Percentiles rank a stretch among this genome's conserved stretches.
Evolutionary conservation across 2,329 filamentous ascomycete genomes (phyloP).

Genomic region (Xylaria sp.): DNA sequence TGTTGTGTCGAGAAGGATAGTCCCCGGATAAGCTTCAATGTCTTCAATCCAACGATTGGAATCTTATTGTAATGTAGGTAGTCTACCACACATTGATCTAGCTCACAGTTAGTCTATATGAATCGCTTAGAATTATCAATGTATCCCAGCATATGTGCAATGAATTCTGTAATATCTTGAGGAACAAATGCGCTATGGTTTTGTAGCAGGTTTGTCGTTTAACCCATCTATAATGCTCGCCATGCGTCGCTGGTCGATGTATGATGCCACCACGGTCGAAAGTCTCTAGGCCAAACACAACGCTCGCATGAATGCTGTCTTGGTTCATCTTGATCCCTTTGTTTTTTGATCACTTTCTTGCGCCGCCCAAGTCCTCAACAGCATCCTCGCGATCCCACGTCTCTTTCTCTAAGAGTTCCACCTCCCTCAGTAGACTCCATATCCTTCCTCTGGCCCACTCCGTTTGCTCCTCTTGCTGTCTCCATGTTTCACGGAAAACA

Average conservation of each 20-base stretch:
- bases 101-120: neutral
- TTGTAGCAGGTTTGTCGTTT: neutral
- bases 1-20: neutral
- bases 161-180: neutral
- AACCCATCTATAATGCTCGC: neutral
- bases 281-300: neutral
- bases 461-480: conserved; percentile 65
- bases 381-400: conserved; percentile 78
- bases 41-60: neutral
- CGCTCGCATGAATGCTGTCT: neutral
- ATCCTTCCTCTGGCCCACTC: conserved; percentile 58
- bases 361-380: conserved; percentile 68
- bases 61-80: neutral
- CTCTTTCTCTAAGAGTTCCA: conserved; percentile 68
- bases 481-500: conserved; percentile 64
- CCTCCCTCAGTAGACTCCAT: conserved; percentile 58
- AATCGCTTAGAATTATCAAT: neutral
- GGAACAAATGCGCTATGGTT: neutral
- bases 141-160: neutral
- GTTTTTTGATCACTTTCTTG: neutral
- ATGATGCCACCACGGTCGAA: too few species aligned
- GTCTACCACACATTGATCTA: neutral
- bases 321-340: neutral
- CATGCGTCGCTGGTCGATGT: neutral
- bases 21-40: neutral